Evolutionary conservation across 2,329 filamentous ascomycete genomes (phyloP).

Genomic region (Pseudocercospora eumusae): DNA sequence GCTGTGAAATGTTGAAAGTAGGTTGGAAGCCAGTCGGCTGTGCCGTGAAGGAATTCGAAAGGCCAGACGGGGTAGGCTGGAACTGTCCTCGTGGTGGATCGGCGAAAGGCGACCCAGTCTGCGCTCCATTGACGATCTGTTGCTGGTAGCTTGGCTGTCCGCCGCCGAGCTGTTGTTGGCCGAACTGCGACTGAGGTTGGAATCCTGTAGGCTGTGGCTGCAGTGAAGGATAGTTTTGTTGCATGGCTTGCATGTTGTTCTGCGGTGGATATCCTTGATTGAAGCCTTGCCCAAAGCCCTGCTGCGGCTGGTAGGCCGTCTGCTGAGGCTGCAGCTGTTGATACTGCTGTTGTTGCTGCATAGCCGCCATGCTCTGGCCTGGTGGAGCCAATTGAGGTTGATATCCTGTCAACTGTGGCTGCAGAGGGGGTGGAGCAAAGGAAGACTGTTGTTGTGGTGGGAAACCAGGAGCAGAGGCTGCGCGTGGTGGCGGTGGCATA

Average conservation of each 20-base stretch:
- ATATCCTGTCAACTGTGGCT: constrained; percentile 81
- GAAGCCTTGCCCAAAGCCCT: constrained; percentile 31
- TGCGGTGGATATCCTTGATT: constrained; percentile 47
- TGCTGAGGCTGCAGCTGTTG: constrained; percentile 42
- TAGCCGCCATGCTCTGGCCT: constrained; percentile 38
- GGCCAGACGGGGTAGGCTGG: constrained; percentile 43
- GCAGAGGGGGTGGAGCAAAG: constrained; percentile 71
- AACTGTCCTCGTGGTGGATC: constrained; percentile 54
- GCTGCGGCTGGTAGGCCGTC: constrained; percentile 41
- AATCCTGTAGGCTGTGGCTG: constrained; percentile 62
- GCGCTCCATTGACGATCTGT: constrained; percentile 51
- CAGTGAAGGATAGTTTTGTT: constrained; percentile 37
- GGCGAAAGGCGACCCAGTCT: constrained; percentile 55
- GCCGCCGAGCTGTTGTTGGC: constrained; percentile 25
- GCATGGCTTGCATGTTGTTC: constrained; percentile 37
- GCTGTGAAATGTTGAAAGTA: constrained; percentile 44
- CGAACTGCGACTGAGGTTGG: constrained; percentile 28
- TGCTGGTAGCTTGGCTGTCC: constrained; percentile 50
- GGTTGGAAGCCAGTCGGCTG: constrained; percentile 59
- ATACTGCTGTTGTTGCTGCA: constrained; percentile 48
- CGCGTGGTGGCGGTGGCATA: constrained; percentile 75
- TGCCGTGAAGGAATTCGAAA: constrained; percentile 36
- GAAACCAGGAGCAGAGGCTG: constrained; percentile 81
- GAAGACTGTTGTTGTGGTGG: constrained; percentile 59
- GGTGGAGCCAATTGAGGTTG: constrained; percentile 52